These are phyloP conservation scores for Aspergillus pseudoviridinutans DNA, from an alignment of 2,329 filamentous ascomycete genomes.

Conservation along the genomic window DNA sequence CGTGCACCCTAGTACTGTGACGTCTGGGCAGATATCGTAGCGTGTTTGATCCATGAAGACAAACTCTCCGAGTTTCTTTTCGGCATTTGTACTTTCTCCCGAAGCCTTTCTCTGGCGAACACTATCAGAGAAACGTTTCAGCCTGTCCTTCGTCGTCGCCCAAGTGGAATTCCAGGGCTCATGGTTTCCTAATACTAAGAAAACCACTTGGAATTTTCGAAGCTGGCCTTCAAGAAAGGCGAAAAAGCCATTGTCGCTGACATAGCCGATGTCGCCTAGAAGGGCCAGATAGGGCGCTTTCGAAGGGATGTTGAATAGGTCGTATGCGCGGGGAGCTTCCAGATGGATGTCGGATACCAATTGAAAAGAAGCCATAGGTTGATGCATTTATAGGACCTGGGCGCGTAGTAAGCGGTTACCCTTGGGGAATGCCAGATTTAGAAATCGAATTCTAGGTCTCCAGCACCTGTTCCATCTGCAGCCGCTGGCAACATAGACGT, in stretches of 20 bases:
- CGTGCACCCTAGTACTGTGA: constrained; percentile 46
- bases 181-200: constrained; percentile 56
- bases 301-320: constrained; percentile 47
- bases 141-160: constrained; percentile 16
- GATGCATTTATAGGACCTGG: not conserved
- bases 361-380: constrained; percentile 32
- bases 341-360: constrained; percentile 59
- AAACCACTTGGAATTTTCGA: constrained; percentile 45
- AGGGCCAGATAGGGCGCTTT: constrained; percentile 52
- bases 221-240: constrained; percentile 50
- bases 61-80: constrained; percentile 28
- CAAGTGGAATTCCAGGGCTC: constrained; percentile 47
- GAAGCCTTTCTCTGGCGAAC: constrained; percentile 12
- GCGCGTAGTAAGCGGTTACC: not conserved
- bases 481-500: not conserved
- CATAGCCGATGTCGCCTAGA: constrained; percentile 54
- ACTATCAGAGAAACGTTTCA: constrained; percentile 23
- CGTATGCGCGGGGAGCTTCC: constrained; percentile 49
- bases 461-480: not conserved
- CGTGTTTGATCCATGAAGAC: constrained; percentile 40
- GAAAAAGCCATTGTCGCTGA: constrained; percentile 42
- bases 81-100: constrained; percentile 1
- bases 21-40: constrained; percentile 33
- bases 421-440: not conserved
- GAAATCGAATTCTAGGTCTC: not conserved